Conservation (phyloP, 2,329 filamentous ascomycete genomes). For the Ophiocordyceps robertsii region DNA sequence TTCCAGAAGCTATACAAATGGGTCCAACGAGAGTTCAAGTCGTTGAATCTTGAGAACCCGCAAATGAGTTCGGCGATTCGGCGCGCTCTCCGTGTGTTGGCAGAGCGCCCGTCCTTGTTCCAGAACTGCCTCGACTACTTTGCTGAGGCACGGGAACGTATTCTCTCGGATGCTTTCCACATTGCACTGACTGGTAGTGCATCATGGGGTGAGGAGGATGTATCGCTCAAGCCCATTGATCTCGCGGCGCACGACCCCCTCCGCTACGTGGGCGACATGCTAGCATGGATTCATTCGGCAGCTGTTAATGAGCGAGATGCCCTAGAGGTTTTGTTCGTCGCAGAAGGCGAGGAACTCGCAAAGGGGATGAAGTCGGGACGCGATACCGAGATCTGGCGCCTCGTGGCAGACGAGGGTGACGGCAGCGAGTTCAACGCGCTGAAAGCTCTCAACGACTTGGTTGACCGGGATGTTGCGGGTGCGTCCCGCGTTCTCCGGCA, state of each 20-base stretch:
- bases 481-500: conserved; percentile 78
- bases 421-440: conserved; percentile 59
- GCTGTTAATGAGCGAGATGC: conserved; percentile 90
- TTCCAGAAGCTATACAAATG: conserved; percentile 95
- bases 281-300: conserved; percentile 91
- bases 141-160: conserved; percentile 75
- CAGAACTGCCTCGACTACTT: conserved; percentile 91
- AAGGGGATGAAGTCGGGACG: conserved; percentile 68
- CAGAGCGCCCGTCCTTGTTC: conserved; percentile 80
- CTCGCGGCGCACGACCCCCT: conserved; percentile 83
- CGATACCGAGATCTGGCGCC: conserved; percentile 73
- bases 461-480: conserved; percentile 72
- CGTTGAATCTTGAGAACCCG: conserved; percentile 83
- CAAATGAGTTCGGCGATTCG: conserved; percentile 80
- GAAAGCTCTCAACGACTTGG: conserved; percentile 70
- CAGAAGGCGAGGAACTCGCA: conserved; percentile 78
- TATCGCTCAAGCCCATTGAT: conserved; percentile 76
- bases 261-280: conserved; percentile 90
- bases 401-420: conserved; percentile 44
- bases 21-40: conserved; percentile 88
- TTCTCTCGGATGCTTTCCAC: conserved; percentile 81
- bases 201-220: conserved; percentile 42
- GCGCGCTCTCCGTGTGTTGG: conserved; percentile 70
- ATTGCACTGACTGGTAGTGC: conserved; percentile 66
- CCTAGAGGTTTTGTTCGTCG: conserved; percentile 79